Base-by-base conservation (phyloP, 176 grass and related monocot species). In the Cymbopogon citratus region DNA sequence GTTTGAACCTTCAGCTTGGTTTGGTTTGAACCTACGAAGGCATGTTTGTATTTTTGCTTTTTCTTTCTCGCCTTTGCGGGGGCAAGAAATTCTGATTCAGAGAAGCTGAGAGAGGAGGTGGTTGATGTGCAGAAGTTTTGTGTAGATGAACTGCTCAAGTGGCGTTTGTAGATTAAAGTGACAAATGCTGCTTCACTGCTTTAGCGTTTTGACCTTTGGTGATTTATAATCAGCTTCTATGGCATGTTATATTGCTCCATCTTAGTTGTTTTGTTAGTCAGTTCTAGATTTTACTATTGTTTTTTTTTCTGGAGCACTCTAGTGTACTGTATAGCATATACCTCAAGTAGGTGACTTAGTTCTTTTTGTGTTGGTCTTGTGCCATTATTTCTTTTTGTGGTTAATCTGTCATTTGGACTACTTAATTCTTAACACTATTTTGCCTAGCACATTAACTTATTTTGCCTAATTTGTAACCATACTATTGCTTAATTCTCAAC, bases 1-100 rank as follows among this genome's bases (percentile, higher is more conserved):
- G 23, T 74, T 63, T 80, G 49, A 9, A 9, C 23, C 23, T 62
- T n/a, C 60, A 5, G 5, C 18, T 69, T 71, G 9, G 13, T 35
- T 89, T 18, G 18, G 23, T 74, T 63, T 80, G 49, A 9, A 9
- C 23, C 23, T 62, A 75, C 48, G 41, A 31, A 65, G 26, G 21
- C 11, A 34, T 73, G 3, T 7, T 39, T 68, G 60, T 25, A 73
- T 78, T 82, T 85, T 81, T 81, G n/a, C 57, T 78, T 60, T 60
- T 36, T 89, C 0, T 84, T 35, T 49, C 65, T 43, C 40, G 23
- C 70, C 31, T 71, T 86, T 19, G 33, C 39, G 71, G 46, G 18
- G 7, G 7, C 83, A 99, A 92, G 96, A 9, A 89, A 99, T 91
- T 99, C 96, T 75, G 91, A 99, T 85, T 89, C 92, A 0, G 85